Base-by-base conservation (phyloP, 1,284 basidiomycete genomes). In the Ceratobasidium papillatum region DNA sequence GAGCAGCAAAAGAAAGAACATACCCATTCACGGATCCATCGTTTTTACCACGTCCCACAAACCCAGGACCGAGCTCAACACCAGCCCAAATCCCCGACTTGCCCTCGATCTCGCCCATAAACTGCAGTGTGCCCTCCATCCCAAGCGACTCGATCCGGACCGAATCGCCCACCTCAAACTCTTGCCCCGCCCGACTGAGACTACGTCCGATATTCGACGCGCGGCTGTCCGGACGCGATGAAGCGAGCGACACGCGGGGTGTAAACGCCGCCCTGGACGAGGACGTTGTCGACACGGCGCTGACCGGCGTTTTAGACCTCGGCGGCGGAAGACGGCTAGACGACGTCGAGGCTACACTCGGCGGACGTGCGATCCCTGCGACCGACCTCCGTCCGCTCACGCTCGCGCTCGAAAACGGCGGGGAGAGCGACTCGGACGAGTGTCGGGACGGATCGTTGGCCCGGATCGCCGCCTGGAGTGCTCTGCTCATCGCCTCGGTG, bases 11-110 rank as follows among this genome's bases (percentile, higher is more conserved):
- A 65, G 63, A 61, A 25, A 47, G 54, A 65, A 81, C 94, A 85
- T 80, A 97, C 95, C 94, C 94, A 77, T 87, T 88, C 2, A 98
- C 95, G 56, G 89, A 89, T 25, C 97, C 97, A 80, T 99, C 90
- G 80, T 99, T 99, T 85, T 99, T 99, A 1, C 97, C 97, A 81
- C 93, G 93, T n/a, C 97, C 96, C 17, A 86, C 82, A 80, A 94
- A 96, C 1, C 92, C 92, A 47, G 90, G 91, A 77, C 88, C 84
- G n/a, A 98, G 85, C 82, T 97, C 94, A 19, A 98, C 93, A 36
- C 95, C 95, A 32, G 94, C 95, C 93, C 93, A 98, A 17, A 90
- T 83, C 3, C 95, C 96, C 4, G 88, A 86, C 81, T 97, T 97
- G 61, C 92, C 93, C 25, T 93, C 90, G 71, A 96, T 95, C 77